A percentile compares a stretch with the other conserved stretches of the same genome.
Conservation (phyloP, 495 filamentous ascomycete species). For the Xylaria bambusicola region DNA sequence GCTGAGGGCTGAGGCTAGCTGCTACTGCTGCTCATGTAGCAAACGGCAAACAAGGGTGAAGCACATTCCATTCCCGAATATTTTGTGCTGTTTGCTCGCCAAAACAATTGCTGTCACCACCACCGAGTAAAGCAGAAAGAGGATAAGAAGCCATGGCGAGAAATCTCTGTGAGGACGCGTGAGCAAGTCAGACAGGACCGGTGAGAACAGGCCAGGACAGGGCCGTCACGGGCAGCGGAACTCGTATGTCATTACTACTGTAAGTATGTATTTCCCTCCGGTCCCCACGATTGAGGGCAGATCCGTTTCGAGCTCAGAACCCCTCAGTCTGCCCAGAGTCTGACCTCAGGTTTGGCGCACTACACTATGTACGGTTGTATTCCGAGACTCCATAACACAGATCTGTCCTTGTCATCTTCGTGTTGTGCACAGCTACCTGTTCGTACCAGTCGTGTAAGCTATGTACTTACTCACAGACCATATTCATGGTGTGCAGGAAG, state of each 20-base stretch:
- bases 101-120: too few species aligned
- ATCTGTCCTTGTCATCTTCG: background rate
- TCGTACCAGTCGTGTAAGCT: constrained; percentile 2
- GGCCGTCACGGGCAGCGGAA: constrained; percentile 8
- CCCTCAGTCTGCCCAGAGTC: too few species aligned
- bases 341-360: background rate
- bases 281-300: constrained; percentile 15
- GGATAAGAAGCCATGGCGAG: constrained; percentile 9
- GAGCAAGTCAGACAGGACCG: constrained; percentile 16
- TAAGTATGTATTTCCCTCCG: background rate
- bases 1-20: background rate
- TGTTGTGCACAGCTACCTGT: background rate
- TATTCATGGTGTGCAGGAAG: too few species aligned
- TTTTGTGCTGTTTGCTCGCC: background rate
- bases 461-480: too few species aligned
- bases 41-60: background rate
- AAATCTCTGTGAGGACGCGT: constrained; percentile 20
- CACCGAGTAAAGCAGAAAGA: too few species aligned
- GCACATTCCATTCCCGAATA: too few species aligned
- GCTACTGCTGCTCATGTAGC: background rate
- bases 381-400: constrained; percentile 5
- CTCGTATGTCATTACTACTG: constrained; percentile 17
- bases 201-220: too few species aligned
- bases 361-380: too few species aligned
- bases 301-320: constrained; percentile 5